phyloP scores from a whole-genome alignment of 2,329 filamentous ascomycete genomes.

The Aureobasidium sp. region DNA sequence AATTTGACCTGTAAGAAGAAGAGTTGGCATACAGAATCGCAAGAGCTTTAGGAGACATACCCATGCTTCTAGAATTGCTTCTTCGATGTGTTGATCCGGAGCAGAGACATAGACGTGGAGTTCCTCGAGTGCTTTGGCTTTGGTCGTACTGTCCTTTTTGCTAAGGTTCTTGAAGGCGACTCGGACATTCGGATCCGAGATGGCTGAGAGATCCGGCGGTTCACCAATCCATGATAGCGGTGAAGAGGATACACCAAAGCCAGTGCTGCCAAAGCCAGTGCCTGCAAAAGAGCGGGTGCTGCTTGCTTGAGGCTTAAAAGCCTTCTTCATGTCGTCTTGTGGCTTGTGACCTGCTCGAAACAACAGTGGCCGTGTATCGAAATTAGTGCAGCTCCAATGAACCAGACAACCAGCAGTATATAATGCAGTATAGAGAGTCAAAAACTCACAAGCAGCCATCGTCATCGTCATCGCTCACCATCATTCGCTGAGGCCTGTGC shows the following conservation, averaged over 20 bases:
- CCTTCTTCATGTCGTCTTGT: constrained; percentile 38
- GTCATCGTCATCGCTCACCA: no score
- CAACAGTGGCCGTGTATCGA: no score
- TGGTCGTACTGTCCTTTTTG: constrained; percentile 91
- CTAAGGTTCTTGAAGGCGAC: constrained; percentile 88
- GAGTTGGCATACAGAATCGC: background rate
- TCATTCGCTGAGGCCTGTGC: constrained; percentile 1
- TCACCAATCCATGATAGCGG: constrained; percentile 80
- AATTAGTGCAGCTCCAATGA: background rate
- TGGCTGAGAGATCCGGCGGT: constrained; percentile 68
- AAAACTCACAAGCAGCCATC: no score
- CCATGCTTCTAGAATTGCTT: constrained; percentile 82
- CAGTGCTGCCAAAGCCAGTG: constrained; percentile 29
- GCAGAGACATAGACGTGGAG: constrained; percentile 59
- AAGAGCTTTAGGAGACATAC: constrained; percentile 42
- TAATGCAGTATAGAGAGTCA: no score
- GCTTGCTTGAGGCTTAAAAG: constrained; percentile 56
- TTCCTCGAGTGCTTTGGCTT: constrained; percentile 84
- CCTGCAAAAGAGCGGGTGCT: constrained; percentile 52
- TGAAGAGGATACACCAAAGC: constrained; percentile 48
- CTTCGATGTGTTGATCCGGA: constrained; percentile 59
- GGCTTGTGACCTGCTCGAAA: background rate
- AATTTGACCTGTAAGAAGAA: constrained; percentile 59
- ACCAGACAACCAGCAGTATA: no score
- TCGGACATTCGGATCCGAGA: constrained; percentile 74